phyloP scores from a whole-genome alignment of 257 asterid genomes.

The Ballota nigra region DNA sequence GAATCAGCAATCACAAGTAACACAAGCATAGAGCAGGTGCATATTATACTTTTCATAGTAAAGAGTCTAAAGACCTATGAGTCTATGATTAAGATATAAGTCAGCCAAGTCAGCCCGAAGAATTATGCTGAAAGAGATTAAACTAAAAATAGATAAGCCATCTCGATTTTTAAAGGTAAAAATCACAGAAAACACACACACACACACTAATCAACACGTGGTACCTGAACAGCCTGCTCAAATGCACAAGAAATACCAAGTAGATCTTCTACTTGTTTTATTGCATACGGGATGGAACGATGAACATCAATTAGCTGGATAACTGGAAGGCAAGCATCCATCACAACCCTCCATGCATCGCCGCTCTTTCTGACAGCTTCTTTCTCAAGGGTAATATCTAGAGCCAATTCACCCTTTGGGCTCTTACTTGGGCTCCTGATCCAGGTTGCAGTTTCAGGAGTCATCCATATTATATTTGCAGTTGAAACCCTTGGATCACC shows the following conservation, averaged over 20 bases:
- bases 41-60: too few relatives aligned
- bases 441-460: slow-evolving; percentile 77
- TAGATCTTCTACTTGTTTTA: slow-evolving; percentile 88
- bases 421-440: slow-evolving; percentile 60
- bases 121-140: neutral
- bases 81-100: neutral
- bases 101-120: neutral
- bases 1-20: neutral
- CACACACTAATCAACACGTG: neutral
- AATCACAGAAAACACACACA: neutral
- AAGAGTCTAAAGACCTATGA: neutral
- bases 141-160: neutral
- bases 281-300: slow-evolving; percentile 79
- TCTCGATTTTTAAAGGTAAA: neutral
- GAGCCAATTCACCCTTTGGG: slow-evolving; percentile 74
- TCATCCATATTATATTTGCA: slow-evolving; percentile 67
- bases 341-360: slow-evolving; percentile 88
- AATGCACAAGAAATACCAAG: slow-evolving; percentile 98
- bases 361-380: slow-evolving; percentile 74
- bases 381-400: slow-evolving; percentile 79
- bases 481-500: slow-evolving; percentile 88
- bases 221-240: slow-evolving; percentile 99
- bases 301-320: slow-evolving; percentile 72
- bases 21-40: neutral
- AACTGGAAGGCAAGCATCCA: slow-evolving; percentile 89